Percentiles rank a stretch among this genome's conserved stretches.
These are phyloP conservation scores for Plenodomus biglobosus DNA, from an alignment of 2,329 filamentous ascomycete species.

Conservation along the genomic window DNA sequence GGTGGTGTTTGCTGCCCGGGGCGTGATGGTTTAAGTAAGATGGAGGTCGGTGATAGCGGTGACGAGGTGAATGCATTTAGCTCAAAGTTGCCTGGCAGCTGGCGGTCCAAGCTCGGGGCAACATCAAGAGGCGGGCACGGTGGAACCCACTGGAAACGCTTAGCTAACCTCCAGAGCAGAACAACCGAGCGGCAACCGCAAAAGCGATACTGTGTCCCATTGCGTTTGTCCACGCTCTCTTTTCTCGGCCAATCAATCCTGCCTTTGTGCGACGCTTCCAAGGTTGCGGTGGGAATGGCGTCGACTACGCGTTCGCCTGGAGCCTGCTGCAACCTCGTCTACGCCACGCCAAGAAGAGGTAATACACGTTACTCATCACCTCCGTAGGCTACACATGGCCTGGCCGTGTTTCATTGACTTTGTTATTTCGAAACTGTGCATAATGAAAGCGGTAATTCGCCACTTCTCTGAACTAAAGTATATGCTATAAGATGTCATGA, in stretches of 20 bases:
- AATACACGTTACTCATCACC: background rate
- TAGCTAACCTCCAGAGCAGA: constrained; percentile 5
- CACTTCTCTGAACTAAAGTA: too few relatives aligned
- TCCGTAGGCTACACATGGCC: background rate
- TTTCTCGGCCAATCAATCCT: constrained; percentile 10
- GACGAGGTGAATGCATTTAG: constrained; percentile 30
- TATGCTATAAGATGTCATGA: too few relatives aligned
- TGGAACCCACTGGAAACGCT: constrained; percentile 33
- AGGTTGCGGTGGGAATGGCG: constrained; percentile 18
- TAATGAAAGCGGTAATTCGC: too few relatives aligned
- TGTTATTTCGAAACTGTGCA: background rate
- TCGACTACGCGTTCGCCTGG: constrained; percentile 24
- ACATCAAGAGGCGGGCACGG: constrained; percentile 21
- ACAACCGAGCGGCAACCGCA: background rate
- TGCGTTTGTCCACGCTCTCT: background rate
- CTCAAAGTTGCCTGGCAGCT: constrained; percentile 28
- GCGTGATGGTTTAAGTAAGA: constrained; percentile 42
- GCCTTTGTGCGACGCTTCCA: constrained; percentile 10
- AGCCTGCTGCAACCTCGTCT: constrained; percentile 27
- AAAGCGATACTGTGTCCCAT: constrained; percentile 1
- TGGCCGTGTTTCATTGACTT: background rate
- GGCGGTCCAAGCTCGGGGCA: constrained; percentile 18
- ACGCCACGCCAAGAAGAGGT: constrained; percentile 11
- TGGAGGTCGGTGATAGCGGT: constrained; percentile 28
- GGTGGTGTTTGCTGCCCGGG: constrained; percentile 22